Base-by-base conservation (phyloP, 805 yeast genomes). In the Candida nanaspora region DNA sequence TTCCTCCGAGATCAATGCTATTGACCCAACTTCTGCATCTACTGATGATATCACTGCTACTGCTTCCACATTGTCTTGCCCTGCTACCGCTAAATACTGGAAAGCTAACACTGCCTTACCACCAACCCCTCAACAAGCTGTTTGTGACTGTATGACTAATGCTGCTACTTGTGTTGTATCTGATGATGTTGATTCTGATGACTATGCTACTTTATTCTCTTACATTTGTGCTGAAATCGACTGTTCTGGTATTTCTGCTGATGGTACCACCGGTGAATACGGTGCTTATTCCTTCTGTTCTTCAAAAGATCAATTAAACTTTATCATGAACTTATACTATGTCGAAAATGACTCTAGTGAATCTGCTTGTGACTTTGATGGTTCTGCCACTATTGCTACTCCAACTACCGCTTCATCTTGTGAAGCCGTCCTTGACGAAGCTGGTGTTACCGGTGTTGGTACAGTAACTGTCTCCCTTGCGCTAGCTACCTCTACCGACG, bases 201-300 rank as follows among this genome's bases (percentile, higher is more conserved):
- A 82, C 52, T 84, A 83, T 59, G 68, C 72, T 42, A 77, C 70
- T 33, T 64, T 84, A 49, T 84, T 70, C 64, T 60, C 71, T 29
- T 62, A 61, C 43, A 70, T 83, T 33, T 84, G 94, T 65, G 74
- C 71, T 48, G 47, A 64, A 26, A 52, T 55, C 38, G 61, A 74
- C 45, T 84, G 94, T 66, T 61, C 62, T 32, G 86, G 78, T 52
- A 80, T 84, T 48, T 57, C 61, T 38, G 73, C 70, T 33, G 72
- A 82, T 59, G 89, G 86, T 66, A 62, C 73, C 38, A 59, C 68
- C 19, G 93, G 91, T 57, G 52, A 56, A 6, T 84, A 84, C 59
- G 93, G 93, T 61, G 70, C 80, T 23, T 77, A 70, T 65, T 82
- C 91, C 15, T 80, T 72, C 79, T 84, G 93, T 62, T 66, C 76